These are phyloP conservation scores for Pichia sp. DNA, from an alignment of 1,139 yeast species.

Conservation along the genomic window DNA sequence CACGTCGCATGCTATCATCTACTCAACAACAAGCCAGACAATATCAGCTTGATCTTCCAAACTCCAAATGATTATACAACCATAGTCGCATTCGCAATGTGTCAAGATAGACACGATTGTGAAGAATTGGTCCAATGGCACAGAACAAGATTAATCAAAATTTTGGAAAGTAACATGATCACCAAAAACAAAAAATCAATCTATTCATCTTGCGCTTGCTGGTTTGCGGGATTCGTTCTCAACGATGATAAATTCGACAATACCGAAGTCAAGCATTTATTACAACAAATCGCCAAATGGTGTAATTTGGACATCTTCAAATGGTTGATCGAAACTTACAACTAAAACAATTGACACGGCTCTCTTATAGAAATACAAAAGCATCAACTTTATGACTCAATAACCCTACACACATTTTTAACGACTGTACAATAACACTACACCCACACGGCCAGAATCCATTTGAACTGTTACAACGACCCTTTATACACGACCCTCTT, in stretches of 20 bases:
- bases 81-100: constrained; percentile 14
- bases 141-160: constrained; percentile 31
- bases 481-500: too few species aligned
- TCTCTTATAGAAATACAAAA: too few species aligned
- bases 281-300: constrained; percentile 35
- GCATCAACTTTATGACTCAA: too few species aligned
- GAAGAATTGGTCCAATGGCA: constrained; percentile 38
- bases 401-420: too few species aligned
- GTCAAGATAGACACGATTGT: constrained; percentile 6
- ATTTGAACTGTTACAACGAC: too few species aligned
- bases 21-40: constrained; percentile 9
- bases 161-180: constrained; percentile 25
- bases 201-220: constrained; percentile 11
- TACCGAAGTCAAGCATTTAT: constrained; percentile 32
- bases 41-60: constrained; percentile 13
- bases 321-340: constrained; percentile 8
- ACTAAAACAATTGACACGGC: neutral
- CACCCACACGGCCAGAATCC: too few species aligned
- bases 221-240: constrained; percentile 14
- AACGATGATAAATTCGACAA: constrained; percentile 26
- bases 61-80: constrained; percentile 13
- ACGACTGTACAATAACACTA: too few species aligned
- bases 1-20: constrained; percentile 14
- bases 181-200: constrained; percentile 15
- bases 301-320: constrained; percentile 14